Conservation (phyloP, 75 land plant genomes). For the Adiantum capillusveneris region DNA sequence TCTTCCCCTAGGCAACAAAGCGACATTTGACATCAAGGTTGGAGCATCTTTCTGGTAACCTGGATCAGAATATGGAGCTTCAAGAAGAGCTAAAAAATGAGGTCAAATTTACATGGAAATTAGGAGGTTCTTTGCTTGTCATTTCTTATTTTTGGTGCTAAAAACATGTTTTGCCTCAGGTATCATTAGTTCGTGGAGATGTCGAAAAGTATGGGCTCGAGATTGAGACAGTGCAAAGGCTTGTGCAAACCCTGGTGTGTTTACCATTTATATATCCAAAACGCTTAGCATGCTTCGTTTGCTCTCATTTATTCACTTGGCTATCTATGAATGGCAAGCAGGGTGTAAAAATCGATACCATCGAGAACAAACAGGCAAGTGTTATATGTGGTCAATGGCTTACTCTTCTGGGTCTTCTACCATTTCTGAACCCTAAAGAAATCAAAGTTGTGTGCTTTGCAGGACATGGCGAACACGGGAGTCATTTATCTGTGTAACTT, state of each 20-base stretch:
- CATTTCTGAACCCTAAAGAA: too few relatives aligned
- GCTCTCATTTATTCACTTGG: not conserved
- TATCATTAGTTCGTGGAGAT: too few relatives aligned
- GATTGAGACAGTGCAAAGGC: conserved; percentile 19
- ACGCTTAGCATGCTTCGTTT: too few relatives aligned
- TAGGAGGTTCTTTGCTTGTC: not conserved
- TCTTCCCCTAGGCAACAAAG: conserved; percentile 19
- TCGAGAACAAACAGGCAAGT: too few relatives aligned
- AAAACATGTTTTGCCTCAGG: too few relatives aligned
- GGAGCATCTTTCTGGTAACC: conserved; percentile 12
- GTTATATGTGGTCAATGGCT: not conserved
- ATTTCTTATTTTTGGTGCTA: conserved; percentile 8
- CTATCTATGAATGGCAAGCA: too few relatives aligned
- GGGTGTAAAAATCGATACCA: too few relatives aligned
- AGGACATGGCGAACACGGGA: too few relatives aligned
- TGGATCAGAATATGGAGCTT: conserved; percentile 21
- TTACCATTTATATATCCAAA: too few relatives aligned
- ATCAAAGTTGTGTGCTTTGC: too few relatives aligned
- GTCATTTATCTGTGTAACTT: too few relatives aligned
- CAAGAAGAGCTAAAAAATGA: conserved; percentile 15
- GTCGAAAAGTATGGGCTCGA: conserved; percentile 12
- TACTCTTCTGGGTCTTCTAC: too few relatives aligned
- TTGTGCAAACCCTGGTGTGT: conserved; percentile 23
- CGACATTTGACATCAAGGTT: conserved; percentile 22
- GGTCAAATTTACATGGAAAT: not conserved